Evolutionary conservation across 2,329 filamentous ascomycete species (phyloP).

Genomic region (Pseudogymnoascus sp.): DNA sequence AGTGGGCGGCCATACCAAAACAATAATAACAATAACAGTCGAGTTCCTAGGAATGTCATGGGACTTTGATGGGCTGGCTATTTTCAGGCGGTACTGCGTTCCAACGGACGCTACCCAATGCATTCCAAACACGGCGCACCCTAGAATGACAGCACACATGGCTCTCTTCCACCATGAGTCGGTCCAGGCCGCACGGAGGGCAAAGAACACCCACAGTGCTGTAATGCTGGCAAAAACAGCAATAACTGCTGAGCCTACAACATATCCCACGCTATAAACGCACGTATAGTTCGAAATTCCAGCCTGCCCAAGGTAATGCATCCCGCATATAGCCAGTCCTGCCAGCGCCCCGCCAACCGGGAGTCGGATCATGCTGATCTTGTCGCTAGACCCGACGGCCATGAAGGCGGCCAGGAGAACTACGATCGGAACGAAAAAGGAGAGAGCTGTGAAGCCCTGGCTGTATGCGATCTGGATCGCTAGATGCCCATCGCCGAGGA

Average conservation of each 20-base stretch:
- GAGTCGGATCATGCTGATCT: slow-evolving; percentile 49
- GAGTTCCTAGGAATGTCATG: slow-evolving; percentile 44
- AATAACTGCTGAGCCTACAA: slow-evolving; percentile 63
- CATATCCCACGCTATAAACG: slow-evolving; percentile 44
- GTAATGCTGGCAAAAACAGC: slow-evolving; percentile 62
- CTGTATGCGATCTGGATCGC: slow-evolving; percentile 68
- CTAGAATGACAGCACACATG: slow-evolving; percentile 58
- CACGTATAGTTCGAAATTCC: slow-evolving; percentile 71
- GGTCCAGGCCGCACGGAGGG: slow-evolving; percentile 67
- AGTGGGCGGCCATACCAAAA: slow-evolving; percentile 45
- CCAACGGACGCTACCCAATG: slow-evolving; percentile 73
- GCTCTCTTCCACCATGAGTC: slow-evolving; percentile 68
- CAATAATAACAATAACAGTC: slow-evolving; percentile 27
- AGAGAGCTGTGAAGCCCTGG: slow-evolving; percentile 61
- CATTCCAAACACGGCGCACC: slow-evolving; percentile 73
- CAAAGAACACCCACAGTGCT: slow-evolving; percentile 69
- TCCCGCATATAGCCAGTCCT: slow-evolving; percentile 68
- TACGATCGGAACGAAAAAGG: slow-evolving; percentile 70
- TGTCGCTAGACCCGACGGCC: slow-evolving; percentile 52
- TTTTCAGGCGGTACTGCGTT: slow-evolving; percentile 54
- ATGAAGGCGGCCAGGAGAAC: slow-evolving; percentile 67
- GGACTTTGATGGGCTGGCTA: slow-evolving; percentile 31
- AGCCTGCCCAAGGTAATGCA: slow-evolving; percentile 83
- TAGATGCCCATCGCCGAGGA: slow-evolving; percentile 53
- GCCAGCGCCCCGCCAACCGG: slow-evolving; percentile 57